Evolutionary conservation across 768 basidiomycete genomes (phyloP).

Genomic region (Pleurotus pulmonarius): DNA sequence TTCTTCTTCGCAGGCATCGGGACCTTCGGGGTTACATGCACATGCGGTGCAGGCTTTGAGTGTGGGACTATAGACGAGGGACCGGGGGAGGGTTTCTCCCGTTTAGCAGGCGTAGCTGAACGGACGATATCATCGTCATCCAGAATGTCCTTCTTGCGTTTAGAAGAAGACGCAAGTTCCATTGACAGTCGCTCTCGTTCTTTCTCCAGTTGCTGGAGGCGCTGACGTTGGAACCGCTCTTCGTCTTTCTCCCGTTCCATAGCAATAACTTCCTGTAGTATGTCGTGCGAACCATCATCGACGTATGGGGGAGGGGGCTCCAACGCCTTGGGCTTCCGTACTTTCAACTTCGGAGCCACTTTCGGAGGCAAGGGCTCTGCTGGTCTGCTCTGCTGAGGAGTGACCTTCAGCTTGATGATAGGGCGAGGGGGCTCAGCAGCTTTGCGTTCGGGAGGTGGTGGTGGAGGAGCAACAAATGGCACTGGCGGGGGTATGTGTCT

Average conservation of each 20-base stretch:
- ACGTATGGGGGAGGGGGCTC: constrained; percentile 63
- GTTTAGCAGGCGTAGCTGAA: constrained; percentile 63
- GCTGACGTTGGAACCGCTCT: constrained; percentile 33
- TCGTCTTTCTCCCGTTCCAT: constrained; percentile 69
- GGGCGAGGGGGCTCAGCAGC: constrained; percentile 29
- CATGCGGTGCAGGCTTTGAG: constrained; percentile 18
- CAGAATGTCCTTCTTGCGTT: constrained; percentile 8
- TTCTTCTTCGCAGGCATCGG: constrained; percentile 18
- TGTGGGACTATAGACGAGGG: constrained; percentile 24
- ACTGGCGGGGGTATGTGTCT: constrained; percentile 11
- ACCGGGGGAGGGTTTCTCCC: constrained; percentile 39
- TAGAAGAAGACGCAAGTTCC: constrained; percentile 29
- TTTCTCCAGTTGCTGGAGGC: constrained; percentile 38
- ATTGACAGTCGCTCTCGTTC: constrained; percentile 40
- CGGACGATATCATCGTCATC: constrained; percentile 65
- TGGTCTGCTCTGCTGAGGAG: constrained; percentile 29
- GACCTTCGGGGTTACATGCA: constrained; percentile 15
- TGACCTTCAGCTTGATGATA: constrained; percentile 67
- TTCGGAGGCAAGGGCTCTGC: constrained; percentile 27
- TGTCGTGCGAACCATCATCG: constrained; percentile 79
- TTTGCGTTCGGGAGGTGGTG: constrained; percentile 28
- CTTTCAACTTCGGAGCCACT: constrained; percentile 31
- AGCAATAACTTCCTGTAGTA: constrained; percentile 78
- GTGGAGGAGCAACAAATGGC: constrained; percentile 18
- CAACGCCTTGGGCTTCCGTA: constrained; percentile 39